phyloP scores from a whole-genome alignment of 2,329 filamentous ascomycete species.

The Clarireedia hainanense region DNA sequence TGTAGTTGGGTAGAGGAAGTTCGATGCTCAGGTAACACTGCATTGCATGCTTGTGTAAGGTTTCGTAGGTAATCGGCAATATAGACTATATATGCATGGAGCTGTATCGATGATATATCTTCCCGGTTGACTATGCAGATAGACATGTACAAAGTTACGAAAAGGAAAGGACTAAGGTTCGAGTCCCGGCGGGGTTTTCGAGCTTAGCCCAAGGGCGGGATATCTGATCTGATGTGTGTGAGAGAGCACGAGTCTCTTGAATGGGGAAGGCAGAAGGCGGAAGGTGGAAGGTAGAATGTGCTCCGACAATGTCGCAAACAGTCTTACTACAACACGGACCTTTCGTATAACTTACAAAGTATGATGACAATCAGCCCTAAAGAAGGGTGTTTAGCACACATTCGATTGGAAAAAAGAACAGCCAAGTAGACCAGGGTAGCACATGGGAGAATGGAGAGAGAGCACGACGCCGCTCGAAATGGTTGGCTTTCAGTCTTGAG shows the following conservation, averaged over 20 bases:
- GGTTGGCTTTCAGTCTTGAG: no score
- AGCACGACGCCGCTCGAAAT: background rate
- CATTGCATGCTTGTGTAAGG: conserved; percentile 9
- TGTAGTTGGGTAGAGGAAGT: background rate
- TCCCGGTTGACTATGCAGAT: background rate
- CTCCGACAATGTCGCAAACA: no score
- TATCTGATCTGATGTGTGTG: no score
- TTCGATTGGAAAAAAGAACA: background rate
- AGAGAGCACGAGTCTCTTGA: no score
- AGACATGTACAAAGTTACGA: background rate
- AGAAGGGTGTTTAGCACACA: background rate
- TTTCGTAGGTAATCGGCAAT: conserved; percentile 5
- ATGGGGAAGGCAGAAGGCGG: no score
- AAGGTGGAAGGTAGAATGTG: no score
- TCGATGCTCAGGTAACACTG: conserved; percentile 8
- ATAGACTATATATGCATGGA: conserved; percentile 1
- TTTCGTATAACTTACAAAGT: no score
- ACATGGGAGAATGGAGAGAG: background rate
- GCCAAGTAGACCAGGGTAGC: background rate
- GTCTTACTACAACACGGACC: no score
- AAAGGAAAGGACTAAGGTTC: no score
- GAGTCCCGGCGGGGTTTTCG: no score
- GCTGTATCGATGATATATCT: background rate
- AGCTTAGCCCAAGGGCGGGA: no score
- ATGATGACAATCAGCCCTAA: no score